Percentiles rank a stretch among this genome's conserved stretches.
Conservation (phyloP, 2,329 filamentous ascomycete genomes). For the Colletotrichum navitas region DNA sequence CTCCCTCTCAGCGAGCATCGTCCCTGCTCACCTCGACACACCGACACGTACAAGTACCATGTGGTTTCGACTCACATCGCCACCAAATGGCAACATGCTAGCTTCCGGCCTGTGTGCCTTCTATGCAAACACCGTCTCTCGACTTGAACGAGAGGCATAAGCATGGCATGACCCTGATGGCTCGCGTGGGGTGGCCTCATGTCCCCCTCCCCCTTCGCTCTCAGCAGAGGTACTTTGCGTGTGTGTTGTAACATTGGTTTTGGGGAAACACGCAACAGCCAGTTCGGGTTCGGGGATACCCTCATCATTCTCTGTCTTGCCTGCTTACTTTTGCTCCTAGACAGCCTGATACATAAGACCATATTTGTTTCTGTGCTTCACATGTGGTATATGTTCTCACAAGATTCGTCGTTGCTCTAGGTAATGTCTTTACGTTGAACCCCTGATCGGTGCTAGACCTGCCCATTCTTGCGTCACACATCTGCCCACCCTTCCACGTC, state of each 20-base stretch:
- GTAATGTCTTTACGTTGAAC: not conserved
- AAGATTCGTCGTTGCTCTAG: not conserved
- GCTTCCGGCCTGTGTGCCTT: not conserved
- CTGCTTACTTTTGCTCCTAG: not conserved
- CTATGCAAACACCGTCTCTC: not conserved
- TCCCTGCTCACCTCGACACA: conserved; percentile 19
- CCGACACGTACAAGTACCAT: not conserved
- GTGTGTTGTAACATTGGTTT: not conserved
- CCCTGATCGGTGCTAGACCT: not conserved
- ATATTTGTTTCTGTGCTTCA: not conserved
- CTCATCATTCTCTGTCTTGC: not conserved
- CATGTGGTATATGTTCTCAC: conserved; percentile 7
- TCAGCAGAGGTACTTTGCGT: not conserved
- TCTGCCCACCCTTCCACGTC: conserved; percentile 30
- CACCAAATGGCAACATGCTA: not conserved
- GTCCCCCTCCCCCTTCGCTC: not conserved
- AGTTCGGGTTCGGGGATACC: not conserved
- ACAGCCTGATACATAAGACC: not conserved
- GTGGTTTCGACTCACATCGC: not conserved
- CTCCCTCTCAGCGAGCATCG: conserved; percentile 11
- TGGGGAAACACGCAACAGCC: conserved; percentile 9
- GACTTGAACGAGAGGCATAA: not conserved
- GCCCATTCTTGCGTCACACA: conserved; percentile 38
- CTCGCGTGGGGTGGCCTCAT: conserved; percentile 30
- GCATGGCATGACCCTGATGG: conserved; percentile 23